These are phyloP conservation scores for Cladorrhinum sp. DNA, from an alignment of 2,329 filamentous ascomycete genomes.

Conservation along the genomic window DNA sequence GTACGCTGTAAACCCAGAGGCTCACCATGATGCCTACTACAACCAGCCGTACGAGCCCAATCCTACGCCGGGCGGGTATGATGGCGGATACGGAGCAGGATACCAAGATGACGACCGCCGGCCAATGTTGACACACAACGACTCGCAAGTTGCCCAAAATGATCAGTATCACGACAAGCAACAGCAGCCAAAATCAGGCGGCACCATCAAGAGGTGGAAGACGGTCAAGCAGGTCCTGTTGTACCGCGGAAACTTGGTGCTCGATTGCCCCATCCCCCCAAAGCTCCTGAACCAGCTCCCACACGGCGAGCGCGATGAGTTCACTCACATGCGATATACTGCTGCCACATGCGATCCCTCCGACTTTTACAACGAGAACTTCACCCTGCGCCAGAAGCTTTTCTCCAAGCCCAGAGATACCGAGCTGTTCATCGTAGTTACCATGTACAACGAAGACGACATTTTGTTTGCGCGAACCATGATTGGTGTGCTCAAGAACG, in stretches of 20 bases:
- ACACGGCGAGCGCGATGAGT: conserved; percentile 88
- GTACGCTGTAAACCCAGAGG: conserved; percentile 76
- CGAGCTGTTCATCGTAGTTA: conserved; percentile 93
- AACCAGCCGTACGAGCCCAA: conserved; percentile 76
- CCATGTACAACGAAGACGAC: conserved; percentile 99
- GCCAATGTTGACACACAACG: conserved; percentile 71
- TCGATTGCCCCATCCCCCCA: conserved; percentile 94
- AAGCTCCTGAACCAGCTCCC: conserved; percentile 82
- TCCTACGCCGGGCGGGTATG: conserved; percentile 56
- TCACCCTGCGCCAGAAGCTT: conserved; percentile 85
- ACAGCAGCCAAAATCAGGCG: conserved; percentile 41
- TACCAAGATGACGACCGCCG: conserved; percentile 69
- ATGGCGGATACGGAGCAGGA: conserved; percentile 46
- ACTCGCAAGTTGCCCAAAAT: conserved; percentile 40
- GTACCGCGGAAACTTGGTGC: conserved; percentile 93
- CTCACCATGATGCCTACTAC: conserved; percentile 85
- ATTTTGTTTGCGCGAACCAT: conserved; percentile 92
- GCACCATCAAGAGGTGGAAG: conserved; percentile 84
- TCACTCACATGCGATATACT: conserved; percentile 89
- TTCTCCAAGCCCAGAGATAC: conserved; percentile 92
- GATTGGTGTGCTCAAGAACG: conserved; percentile 97
- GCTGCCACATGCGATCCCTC: conserved; percentile 91
- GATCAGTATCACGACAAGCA: conserved; percentile 48
- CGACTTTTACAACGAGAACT: conserved; percentile 84
- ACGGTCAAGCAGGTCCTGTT: conserved; percentile 98